Percentiles rank a stretch among this genome's conserved stretches.
Evolutionary conservation across 768 basidiomycete genomes (phyloP).

Genomic region (Serendipita vermifera): DNA sequence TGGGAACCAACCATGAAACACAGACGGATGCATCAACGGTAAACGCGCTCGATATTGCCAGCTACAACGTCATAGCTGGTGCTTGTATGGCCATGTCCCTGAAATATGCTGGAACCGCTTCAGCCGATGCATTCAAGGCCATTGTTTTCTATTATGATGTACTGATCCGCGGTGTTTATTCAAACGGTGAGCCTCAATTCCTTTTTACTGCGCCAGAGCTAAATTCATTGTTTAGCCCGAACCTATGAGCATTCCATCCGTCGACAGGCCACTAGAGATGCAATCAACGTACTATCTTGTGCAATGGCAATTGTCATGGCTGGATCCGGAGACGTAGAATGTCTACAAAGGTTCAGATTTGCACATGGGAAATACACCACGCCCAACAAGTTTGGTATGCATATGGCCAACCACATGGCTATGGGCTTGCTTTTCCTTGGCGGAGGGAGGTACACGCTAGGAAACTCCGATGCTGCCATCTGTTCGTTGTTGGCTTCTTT

Average conservation of each 20-base stretch:
- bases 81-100: constrained; percentile 84
- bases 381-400: constrained; percentile 71
- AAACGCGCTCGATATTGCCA: constrained; percentile 63
- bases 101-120: constrained; percentile 88
- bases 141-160: constrained; percentile 72
- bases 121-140: constrained; percentile 75
- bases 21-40: constrained; percentile 35
- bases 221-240: constrained; percentile 34
- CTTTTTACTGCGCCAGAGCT: constrained; percentile 2
- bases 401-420: constrained; percentile 81
- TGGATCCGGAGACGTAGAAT: constrained; percentile 88
- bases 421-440: constrained; percentile 88
- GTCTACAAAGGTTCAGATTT: constrained; percentile 72
- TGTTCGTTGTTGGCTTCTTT: constrained; percentile 82
- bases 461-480: constrained; percentile 82
- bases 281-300: constrained; percentile 75
- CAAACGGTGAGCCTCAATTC: constrained; percentile 40
- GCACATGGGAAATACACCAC: constrained; percentile 77
- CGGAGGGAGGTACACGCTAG: constrained; percentile 81
- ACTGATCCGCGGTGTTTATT: constrained; percentile 57
- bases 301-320: constrained; percentile 91
- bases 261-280: constrained; percentile 74
- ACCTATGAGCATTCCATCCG: constrained; percentile 82
- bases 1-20: constrained; percentile 28
- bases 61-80: constrained; percentile 82